Conservation (phyloP, 2,329 filamentous ascomycete species). For the Chalaropsis ovoidea region DNA sequence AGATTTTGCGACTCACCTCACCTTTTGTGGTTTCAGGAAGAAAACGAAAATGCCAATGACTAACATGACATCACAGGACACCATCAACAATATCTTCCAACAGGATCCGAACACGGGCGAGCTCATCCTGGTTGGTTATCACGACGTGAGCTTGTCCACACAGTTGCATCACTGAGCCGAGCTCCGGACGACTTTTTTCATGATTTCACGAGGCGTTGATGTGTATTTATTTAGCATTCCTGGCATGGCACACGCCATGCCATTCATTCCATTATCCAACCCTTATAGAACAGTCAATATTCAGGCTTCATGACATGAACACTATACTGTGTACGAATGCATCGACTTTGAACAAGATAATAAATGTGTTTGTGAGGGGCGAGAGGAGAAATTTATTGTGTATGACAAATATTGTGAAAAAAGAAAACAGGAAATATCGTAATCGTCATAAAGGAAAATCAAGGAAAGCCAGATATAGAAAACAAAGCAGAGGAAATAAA, state of each 20-base stretch:
- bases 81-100: constrained; percentile 34
- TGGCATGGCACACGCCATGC: no score
- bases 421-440: constrained; percentile 25
- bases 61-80: constrained; percentile 29
- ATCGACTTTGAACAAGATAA: no score
- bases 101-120: constrained; percentile 35
- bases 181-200: background rate
- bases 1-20: background rate
- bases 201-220: no score
- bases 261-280: no score
- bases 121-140: constrained; percentile 34
- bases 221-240: no score
- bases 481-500: constrained; percentile 11
- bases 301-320: no score
- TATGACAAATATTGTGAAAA: constrained; percentile 20
- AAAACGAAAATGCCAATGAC: background rate
- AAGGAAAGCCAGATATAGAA: constrained; percentile 23
- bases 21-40: background rate
- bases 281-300: no score
- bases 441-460: constrained; percentile 20
- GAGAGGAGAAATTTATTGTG: constrained; percentile 19
- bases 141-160: constrained; percentile 33
- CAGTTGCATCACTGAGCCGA: constrained; percentile 28
- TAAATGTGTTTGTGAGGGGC: no score
- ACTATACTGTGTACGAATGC: no score